A percentile compares a stretch with the other conserved stretches of the same genome.
Conservation (phyloP, 73 alveolate species). For the Urostyla sp. region DNA sequence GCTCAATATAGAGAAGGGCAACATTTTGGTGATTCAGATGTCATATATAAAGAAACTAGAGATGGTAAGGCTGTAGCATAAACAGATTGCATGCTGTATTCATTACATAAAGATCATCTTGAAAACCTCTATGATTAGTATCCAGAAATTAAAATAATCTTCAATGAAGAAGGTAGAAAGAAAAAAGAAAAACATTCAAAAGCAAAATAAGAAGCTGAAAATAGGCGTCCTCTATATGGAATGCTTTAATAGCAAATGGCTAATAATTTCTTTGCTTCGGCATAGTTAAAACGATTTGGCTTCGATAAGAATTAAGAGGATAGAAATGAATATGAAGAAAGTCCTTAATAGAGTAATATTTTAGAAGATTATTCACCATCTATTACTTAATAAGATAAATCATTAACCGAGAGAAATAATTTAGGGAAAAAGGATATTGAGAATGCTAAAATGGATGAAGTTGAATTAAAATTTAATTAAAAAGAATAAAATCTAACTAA, state of each 20-base stretch:
- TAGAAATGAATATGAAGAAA: no score
- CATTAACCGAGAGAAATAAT: neutral
- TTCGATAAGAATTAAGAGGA: no score
- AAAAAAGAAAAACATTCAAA: constrained; percentile 10
- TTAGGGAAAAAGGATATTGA: neutral
- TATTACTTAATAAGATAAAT: neutral
- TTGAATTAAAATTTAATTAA: neutral
- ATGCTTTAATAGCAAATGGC: no score
- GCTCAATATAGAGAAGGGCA: constrained; percentile 64
- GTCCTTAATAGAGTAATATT: no score
- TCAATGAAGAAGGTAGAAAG: neutral
- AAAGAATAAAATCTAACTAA: neutral
- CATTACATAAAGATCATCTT: constrained; percentile 26
- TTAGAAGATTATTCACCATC: neutral
- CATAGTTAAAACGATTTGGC: no score
- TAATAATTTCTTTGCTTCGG: no score
- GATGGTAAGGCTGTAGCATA: constrained; percentile 34
- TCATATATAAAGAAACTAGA: constrained; percentile 6
- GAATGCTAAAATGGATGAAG: neutral
- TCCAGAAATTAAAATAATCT: neutral
- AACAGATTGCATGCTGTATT: constrained; percentile 42
- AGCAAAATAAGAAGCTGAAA: constrained; percentile 12
- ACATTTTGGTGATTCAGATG: constrained; percentile 55
- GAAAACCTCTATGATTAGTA: constrained; percentile 11
- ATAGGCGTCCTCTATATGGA: constrained; percentile 18